Base-by-base conservation (phyloP, 148 eudicot genomes). In the Camellia granthamiana region DNA sequence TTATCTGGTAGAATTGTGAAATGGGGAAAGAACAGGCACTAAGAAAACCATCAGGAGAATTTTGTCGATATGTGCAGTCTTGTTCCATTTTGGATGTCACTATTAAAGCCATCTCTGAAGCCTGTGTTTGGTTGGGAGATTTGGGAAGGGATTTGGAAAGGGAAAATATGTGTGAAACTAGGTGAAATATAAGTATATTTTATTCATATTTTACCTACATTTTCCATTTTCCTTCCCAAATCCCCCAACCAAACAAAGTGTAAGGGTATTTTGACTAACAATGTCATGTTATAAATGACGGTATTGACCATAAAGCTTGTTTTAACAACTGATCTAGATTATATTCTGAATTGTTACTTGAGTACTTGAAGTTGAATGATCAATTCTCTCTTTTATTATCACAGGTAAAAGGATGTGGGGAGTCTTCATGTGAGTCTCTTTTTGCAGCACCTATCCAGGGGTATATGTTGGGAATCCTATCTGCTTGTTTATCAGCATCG, bases 381-480 rank as follows among this genome's bases (percentile, higher is more conserved):
- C 14, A 65, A 14, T 62, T 55, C 9, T 76, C 18, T 30, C 47
- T 67, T 63, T 30, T 21, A 44, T 66, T 41, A 49, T 71, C 38
- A 23, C 76, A 94, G 98, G 95, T 94, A 63, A 94, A 91, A 87
- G 97, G 97, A 30, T 94, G 98, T 84, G 98, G 98, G 84, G 91
- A 90, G 82, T 84, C 97, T 79, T 90, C 92, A 18, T 94, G 98
- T 63, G 90, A 92, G 19, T 94, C 98, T 6, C 86, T 94, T 54
- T 91, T 94, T 83, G 92, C 98, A 61, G 92, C 98, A 43, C 97
- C 98, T 66, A 88, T 94, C 84, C 97, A 89, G 83, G 98, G 98
- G 76, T 94, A 94, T 87, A 87, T 91, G 91, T 74, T 94, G 83
- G 98, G 98, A 3, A 71, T 93, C 79, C 80, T 95, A 81, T 95